A percentile compares a stretch with the other conserved stretches of the same genome.
Conservation (phyloP, 768 basidiomycete genomes). For the Lenzites betulinus region DNA sequence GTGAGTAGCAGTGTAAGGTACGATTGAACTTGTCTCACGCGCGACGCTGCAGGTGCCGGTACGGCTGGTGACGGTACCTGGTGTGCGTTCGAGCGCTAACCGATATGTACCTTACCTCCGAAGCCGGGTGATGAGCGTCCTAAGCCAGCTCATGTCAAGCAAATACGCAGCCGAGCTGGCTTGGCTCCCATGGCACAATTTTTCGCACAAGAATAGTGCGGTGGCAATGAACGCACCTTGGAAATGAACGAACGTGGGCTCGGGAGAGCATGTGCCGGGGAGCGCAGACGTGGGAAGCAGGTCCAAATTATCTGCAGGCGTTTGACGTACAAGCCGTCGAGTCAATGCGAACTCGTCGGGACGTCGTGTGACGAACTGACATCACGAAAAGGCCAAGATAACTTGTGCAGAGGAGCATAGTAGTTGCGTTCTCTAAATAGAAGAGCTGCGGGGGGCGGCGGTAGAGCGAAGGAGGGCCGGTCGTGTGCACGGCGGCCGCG, state of each 20-base stretch:
- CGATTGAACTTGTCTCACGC: no score
- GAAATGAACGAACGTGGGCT: conserved; percentile 5
- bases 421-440: no score
- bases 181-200: background rate
- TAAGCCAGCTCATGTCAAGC: no score
- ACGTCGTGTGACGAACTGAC: background rate
- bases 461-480: no score
- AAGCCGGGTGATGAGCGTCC: no score
- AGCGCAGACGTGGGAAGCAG: background rate
- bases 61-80: no score
- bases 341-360: background rate
- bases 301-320: background rate
- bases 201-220: background rate
- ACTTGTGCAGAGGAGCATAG: background rate
- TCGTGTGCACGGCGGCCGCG: no score
- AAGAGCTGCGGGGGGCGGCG: no score
- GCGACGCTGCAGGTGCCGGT: no score
- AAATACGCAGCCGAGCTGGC: background rate
- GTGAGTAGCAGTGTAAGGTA: no score
- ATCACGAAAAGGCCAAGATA: background rate
- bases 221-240: background rate
- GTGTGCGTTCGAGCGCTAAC: no score
- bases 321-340: conserved; percentile 2
- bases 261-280: background rate
- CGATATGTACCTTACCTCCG: no score